These are phyloP conservation scores for Fusarium pilosicola DNA, from an alignment of 2,329 filamentous ascomycete species.

Conservation along the genomic window DNA sequence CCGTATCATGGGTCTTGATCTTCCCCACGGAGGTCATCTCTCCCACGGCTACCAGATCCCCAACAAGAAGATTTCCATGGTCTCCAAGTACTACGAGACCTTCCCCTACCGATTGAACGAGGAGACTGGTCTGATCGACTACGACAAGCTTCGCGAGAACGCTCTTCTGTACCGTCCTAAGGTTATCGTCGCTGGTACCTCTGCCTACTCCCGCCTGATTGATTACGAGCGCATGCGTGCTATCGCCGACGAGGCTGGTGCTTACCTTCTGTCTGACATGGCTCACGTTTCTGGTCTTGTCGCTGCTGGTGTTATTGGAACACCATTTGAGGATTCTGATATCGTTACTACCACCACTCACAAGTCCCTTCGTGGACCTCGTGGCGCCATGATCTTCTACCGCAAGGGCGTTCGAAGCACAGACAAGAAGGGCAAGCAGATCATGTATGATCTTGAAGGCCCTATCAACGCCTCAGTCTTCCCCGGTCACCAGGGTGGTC, in stretches of 20 bases:
- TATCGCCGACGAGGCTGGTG: slow-evolving; percentile 86
- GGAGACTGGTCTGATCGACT: slow-evolving; percentile 90
- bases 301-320: slow-evolving; percentile 86
- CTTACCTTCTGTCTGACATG: slow-evolving; percentile 93
- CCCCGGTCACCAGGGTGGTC: slow-evolving; percentile 95
- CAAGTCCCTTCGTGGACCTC: slow-evolving; percentile 92
- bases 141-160: slow-evolving; percentile 85
- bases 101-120: slow-evolving; percentile 92
- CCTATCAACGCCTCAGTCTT: slow-evolving; percentile 96
- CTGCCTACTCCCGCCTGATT: slow-evolving; percentile 92
- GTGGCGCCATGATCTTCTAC: slow-evolving; percentile 98
- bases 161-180: slow-evolving; percentile 91
- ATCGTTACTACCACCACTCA: slow-evolving; percentile 98
- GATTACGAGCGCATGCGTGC: slow-evolving; percentile 90
- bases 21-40: slow-evolving; percentile 93
- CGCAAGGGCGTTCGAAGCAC: slow-evolving; percentile 85
- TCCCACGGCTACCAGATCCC: slow-evolving; percentile 96
- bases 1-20: slow-evolving; percentile 92
- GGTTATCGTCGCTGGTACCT: slow-evolving; percentile 91
- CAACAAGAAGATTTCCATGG: slow-evolving; percentile 88
- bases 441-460: slow-evolving; percentile 83
- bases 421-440: slow-evolving; percentile 83
- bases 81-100: slow-evolving; percentile 98
- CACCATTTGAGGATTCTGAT: slow-evolving; percentile 87
- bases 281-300: slow-evolving; percentile 94